Conservation (phyloP, 192 early-diverging fungal genomes). For the Coemansia sp. region DNA sequence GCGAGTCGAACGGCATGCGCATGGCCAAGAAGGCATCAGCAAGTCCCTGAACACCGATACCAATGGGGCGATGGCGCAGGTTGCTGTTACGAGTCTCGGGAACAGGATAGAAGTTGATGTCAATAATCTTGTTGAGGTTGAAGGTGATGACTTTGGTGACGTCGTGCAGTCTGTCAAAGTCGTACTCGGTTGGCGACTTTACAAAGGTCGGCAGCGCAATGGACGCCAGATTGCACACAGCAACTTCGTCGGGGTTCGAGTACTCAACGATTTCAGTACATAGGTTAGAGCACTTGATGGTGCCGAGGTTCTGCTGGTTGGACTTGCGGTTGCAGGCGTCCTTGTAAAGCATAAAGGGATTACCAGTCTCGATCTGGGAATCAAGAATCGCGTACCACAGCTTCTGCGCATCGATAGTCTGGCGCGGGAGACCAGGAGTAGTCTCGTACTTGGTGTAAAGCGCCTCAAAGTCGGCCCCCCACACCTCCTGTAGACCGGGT, state of each 20-base stretch:
- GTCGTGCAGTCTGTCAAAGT: constrained; percentile 82
- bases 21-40: constrained; percentile 96
- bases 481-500: constrained; percentile 84
- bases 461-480: constrained; percentile 89
- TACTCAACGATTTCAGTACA: constrained; percentile 99
- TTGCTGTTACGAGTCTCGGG: constrained; percentile 83
- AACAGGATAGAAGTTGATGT: constrained; percentile 96
- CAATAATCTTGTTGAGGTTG: constrained; percentile 97
- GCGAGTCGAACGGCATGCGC: constrained; percentile 92
- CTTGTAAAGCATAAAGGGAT: constrained; percentile 98
- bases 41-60: constrained; percentile 96
- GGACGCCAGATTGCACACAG: constrained; percentile 96
- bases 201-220: constrained; percentile 91
- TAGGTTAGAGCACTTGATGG: constrained; percentile 97
- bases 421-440: constrained; percentile 74
- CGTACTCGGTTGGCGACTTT: constrained; percentile 62
- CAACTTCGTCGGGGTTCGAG: constrained; percentile 92
- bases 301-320: constrained; percentile 98
- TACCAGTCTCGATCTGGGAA: constrained; percentile 95
- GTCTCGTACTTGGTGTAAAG: constrained; percentile 84
- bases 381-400: constrained; percentile 96
- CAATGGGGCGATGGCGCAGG: constrained; percentile 95
- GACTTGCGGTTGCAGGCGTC: constrained; percentile 99
- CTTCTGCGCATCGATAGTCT: constrained; percentile 96
- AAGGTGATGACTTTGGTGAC: constrained; percentile 85